These are phyloP conservation scores for Plectosphaerella plurivora DNA, from an alignment of 2,329 filamentous ascomycete genomes.

Conservation along the genomic window DNA sequence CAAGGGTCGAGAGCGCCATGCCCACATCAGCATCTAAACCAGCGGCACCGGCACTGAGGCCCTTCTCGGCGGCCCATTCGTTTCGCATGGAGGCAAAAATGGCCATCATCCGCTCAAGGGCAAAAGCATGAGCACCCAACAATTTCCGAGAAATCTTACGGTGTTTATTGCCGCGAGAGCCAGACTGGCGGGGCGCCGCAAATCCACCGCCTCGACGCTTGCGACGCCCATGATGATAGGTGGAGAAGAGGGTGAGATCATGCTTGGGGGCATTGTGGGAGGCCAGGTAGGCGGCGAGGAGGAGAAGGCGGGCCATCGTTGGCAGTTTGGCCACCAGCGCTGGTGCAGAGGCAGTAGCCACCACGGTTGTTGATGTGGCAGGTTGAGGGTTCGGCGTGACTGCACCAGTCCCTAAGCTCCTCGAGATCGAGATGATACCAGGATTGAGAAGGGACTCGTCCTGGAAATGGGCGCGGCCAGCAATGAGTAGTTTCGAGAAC, in stretches of 20 bases:
- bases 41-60: conserved; percentile 15
- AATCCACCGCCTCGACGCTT: conserved; percentile 45
- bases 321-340: conserved; percentile 59
- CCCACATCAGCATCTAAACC: conserved; percentile 51
- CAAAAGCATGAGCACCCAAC: conserved; percentile 71
- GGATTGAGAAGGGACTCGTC: conserved; percentile 67
- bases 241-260: conserved; percentile 73
- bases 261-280: conserved; percentile 75
- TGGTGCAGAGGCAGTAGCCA: conserved; percentile 9
- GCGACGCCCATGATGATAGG: conserved; percentile 52
- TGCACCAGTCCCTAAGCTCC: no score
- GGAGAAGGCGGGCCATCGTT: conserved; percentile 67
- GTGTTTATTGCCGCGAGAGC: conserved; percentile 42
- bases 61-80: conserved; percentile 42
- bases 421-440: conserved; percentile 42
- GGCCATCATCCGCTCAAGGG: conserved; percentile 72
- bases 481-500: conserved; percentile 78
- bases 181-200: conserved; percentile 17
- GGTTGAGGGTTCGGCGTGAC: no score
- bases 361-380: neutral
- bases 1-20: conserved; percentile 67
- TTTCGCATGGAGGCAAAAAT: conserved; percentile 65
- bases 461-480: conserved; percentile 65
- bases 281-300: conserved; percentile 75
- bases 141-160: conserved; percentile 74